phyloP scores from a whole-genome alignment of 116 monocot species.

The Thalassia testudinum region DNA sequence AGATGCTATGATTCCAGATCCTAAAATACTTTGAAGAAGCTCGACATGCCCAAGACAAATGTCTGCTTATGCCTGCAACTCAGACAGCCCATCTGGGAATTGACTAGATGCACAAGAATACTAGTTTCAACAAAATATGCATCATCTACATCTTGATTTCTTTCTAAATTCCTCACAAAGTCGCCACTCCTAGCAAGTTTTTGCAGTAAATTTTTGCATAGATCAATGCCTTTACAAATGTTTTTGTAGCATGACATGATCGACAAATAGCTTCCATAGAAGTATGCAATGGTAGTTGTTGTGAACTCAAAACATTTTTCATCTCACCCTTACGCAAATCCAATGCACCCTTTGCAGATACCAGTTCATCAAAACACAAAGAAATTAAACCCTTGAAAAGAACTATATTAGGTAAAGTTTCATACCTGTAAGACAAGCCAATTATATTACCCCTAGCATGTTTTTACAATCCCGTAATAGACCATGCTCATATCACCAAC shows the following conservation, averaged over 20 bases:
- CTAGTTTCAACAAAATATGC: constrained; percentile 35
- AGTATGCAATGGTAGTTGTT: constrained; percentile 51
- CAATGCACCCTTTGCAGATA: constrained; percentile 77
- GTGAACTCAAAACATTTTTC: constrained; percentile 65
- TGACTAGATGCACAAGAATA: constrained; percentile 40
- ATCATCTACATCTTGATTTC: constrained; percentile 55
- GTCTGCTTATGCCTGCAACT: constrained; percentile 44
- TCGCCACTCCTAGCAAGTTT: constrained; percentile 38
- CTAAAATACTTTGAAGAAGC: constrained; percentile 89
- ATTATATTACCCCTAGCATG: constrained; percentile 58
- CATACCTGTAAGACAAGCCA: constrained; percentile 70
- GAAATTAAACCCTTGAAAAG: constrained; percentile 92
- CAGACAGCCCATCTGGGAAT: constrained; percentile 59
- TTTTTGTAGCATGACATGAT: constrained; percentile 85
- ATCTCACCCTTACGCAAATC: constrained; percentile 67
- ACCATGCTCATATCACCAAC: too few relatives aligned
- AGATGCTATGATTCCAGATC: constrained; percentile 83
- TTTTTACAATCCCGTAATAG: too few relatives aligned
- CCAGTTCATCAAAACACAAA: constrained; percentile 71
- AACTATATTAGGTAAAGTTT: constrained; percentile 83
- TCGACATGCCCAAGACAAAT: constrained; percentile 81
- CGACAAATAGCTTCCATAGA: constrained; percentile 77
- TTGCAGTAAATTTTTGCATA: constrained; percentile 60
- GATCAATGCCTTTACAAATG: constrained; percentile 79
- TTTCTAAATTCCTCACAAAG: constrained; percentile 48